A percentile compares a stretch with the other conserved stretches of the same genome.
Evolutionary conservation across 176 grass and related monocot genomes (phyloP).

Genomic region (Chrysopogon serrulatus): DNA sequence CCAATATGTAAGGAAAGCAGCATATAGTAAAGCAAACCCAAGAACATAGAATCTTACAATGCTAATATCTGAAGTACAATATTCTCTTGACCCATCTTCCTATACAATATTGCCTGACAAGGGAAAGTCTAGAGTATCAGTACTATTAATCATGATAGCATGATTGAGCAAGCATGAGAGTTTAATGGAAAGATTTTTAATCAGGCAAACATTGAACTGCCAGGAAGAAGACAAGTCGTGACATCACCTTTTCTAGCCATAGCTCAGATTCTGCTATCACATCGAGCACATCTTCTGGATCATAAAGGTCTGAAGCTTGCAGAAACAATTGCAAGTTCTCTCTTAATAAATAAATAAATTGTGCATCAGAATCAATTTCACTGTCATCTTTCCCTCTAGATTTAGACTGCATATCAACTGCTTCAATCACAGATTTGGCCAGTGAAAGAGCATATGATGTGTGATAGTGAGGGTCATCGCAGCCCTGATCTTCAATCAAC

Average conservation of each 20-base stretch:
- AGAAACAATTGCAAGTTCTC: slow-evolving; percentile 93
- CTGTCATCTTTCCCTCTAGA: slow-evolving; percentile 26
- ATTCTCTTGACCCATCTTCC: slow-evolving; percentile 98
- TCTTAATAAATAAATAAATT: slow-evolving; percentile 51
- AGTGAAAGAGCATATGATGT: slow-evolving; percentile 83
- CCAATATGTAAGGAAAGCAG: slow-evolving; percentile 8
- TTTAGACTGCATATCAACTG: slow-evolving; percentile 31
- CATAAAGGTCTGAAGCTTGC: slow-evolving; percentile 90
- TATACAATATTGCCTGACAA: slow-evolving; percentile 92
- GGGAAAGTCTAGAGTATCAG: slow-evolving; percentile 8
- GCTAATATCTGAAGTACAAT: slow-evolving; percentile 98
- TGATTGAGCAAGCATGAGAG: not conserved
- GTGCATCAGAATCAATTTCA: slow-evolving; percentile 34
- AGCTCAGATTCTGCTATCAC: slow-evolving; percentile 85
- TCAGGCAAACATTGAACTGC: not conserved
- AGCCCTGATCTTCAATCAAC: slow-evolving; percentile 91
- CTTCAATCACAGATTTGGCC: slow-evolving; percentile 72
- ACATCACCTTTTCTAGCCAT: slow-evolving; percentile 93
- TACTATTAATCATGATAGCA: slow-evolving; percentile 1
- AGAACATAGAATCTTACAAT: slow-evolving; percentile 62
- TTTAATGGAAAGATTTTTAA: not conserved
- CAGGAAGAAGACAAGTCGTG: not conserved
- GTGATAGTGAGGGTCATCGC: slow-evolving; percentile 79
- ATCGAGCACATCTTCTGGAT: slow-evolving; percentile 94
- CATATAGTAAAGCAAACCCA: not conserved